A percentile compares a stretch with the other conserved stretches of the same genome.
Evolutionary conservation across 768 basidiomycete genomes (phyloP).

Genomic region (Mycena rosella): DNA sequence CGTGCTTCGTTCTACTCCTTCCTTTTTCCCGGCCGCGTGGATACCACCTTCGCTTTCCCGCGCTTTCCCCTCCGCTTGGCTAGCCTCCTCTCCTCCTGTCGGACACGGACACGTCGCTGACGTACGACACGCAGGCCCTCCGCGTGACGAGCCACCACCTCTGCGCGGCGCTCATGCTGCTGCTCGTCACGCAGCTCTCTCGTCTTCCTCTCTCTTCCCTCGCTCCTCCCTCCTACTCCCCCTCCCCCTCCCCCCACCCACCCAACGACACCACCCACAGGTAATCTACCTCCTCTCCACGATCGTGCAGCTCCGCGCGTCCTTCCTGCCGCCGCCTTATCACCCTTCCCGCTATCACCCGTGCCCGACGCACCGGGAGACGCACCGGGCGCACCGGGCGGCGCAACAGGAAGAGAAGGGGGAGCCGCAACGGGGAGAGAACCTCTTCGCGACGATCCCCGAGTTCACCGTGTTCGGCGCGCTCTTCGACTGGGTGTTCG

Average conservation of each 20-base stretch:
- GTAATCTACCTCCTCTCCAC: constrained; percentile 88
- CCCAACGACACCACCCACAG: constrained; percentile 51
- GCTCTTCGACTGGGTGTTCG: constrained; percentile 81
- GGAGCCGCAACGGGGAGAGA: constrained; percentile 44
- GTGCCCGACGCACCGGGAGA: too few relatives aligned
- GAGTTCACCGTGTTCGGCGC: constrained; percentile 80
- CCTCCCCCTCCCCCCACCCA: too few relatives aligned
- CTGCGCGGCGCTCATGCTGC: constrained; percentile 81
- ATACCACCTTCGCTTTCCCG: too few relatives aligned
- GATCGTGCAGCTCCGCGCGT: constrained; percentile 83
- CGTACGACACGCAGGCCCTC: constrained; percentile 57
- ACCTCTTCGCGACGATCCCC: constrained; percentile 80
- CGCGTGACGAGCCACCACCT: constrained; percentile 77
- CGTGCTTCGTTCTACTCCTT: background rate
- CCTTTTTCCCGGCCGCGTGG: too few relatives aligned
- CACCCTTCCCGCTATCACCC: too few relatives aligned
- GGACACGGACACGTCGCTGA: too few relatives aligned
- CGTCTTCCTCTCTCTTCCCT: too few relatives aligned
- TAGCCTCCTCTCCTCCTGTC: too few relatives aligned
- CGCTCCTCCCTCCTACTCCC: too few relatives aligned
- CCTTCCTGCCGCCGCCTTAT: constrained; percentile 85
- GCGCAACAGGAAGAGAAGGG: too few relatives aligned
- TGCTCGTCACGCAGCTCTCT: constrained; percentile 74
- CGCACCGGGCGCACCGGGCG: too few relatives aligned
- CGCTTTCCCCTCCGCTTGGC: too few relatives aligned